A percentile compares a stretch with the other conserved stretches of the same genome.
These are phyloP conservation scores for Liquidambar formosana DNA, from an alignment of 164 flowering plant genomes.

Conservation along the genomic window DNA sequence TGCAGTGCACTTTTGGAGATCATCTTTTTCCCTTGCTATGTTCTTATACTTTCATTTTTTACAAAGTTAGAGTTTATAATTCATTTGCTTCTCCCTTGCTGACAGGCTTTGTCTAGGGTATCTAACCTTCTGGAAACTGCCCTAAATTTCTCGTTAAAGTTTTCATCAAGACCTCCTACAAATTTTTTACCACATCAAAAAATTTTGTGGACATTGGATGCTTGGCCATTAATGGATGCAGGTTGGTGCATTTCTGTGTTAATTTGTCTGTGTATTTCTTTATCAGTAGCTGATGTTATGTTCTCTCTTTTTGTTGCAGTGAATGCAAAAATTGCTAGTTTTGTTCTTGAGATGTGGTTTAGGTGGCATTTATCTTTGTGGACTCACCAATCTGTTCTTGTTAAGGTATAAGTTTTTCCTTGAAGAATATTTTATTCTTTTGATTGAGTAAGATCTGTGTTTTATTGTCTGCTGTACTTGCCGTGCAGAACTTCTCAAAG, in stretches of 20 bases:
- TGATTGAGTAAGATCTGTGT: background rate
- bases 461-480: slow-evolving; percentile 6
- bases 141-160: slow-evolving; percentile 51
- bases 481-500: slow-evolving; percentile 35
- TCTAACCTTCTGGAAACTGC: slow-evolving; percentile 40
- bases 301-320: slow-evolving; percentile 36
- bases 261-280: background rate
- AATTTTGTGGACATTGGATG: slow-evolving; percentile 69
- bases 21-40: background rate
- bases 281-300: background rate
- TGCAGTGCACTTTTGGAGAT: background rate
- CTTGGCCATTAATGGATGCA: slow-evolving; percentile 50
- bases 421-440: background rate
- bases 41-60: background rate
- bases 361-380: slow-evolving; percentile 89
- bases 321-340: slow-evolving; percentile 46
- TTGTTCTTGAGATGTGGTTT: slow-evolving; percentile 84
- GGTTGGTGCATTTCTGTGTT: slow-evolving; percentile 36
- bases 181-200: slow-evolving; percentile 72
- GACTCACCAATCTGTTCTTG: slow-evolving; percentile 28
- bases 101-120: slow-evolving; percentile 40
- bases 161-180: slow-evolving; percentile 74
- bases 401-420: slow-evolving; percentile 34
- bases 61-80: background rate
- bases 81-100: background rate